Evolutionary conservation across 768 basidiomycete species (phyloP).

Genomic region (Rhodosporidiobolus sp.): DNA sequence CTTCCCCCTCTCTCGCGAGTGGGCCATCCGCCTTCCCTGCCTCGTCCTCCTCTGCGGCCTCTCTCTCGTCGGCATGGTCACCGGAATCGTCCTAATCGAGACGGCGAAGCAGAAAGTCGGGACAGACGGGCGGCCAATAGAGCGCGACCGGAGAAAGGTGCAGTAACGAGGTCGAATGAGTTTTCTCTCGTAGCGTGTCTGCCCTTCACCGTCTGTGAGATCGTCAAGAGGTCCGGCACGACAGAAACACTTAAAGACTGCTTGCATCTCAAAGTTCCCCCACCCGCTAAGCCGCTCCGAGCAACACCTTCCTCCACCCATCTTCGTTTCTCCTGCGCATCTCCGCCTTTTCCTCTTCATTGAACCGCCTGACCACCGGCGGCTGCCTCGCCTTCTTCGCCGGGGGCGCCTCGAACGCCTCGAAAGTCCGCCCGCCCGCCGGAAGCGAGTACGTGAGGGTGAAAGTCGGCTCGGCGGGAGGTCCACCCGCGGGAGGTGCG

Average conservation of each 20-base stretch:
- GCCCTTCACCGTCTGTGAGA: too few relatives aligned
- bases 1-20: constrained; percentile 79
- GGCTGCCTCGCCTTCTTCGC: not conserved
- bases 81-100: constrained; percentile 70
- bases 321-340: constrained; percentile 11
- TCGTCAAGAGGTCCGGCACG: too few relatives aligned
- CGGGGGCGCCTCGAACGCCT: not conserved
- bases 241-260: too few relatives aligned
- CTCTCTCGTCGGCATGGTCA: constrained; percentile 69
- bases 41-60: constrained; percentile 77
- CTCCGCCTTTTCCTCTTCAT: constrained; percentile 7
- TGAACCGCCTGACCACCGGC: constrained; percentile 16
- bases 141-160: too few relatives aligned
- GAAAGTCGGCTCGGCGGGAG: not conserved
- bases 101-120: constrained; percentile 67
- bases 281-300: constrained; percentile 13
- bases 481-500: not conserved
- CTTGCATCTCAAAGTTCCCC: too few relatives aligned
- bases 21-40: constrained; percentile 84
- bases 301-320: constrained; percentile 25
- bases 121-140: too few relatives aligned
- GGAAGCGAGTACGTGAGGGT: not conserved
- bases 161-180: too few relatives aligned
- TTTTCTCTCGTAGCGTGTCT: too few relatives aligned
- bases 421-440: not conserved